phyloP scores from a whole-genome alignment of 208 protist species.

The Acanthamoeba culbertsoni region DNA sequence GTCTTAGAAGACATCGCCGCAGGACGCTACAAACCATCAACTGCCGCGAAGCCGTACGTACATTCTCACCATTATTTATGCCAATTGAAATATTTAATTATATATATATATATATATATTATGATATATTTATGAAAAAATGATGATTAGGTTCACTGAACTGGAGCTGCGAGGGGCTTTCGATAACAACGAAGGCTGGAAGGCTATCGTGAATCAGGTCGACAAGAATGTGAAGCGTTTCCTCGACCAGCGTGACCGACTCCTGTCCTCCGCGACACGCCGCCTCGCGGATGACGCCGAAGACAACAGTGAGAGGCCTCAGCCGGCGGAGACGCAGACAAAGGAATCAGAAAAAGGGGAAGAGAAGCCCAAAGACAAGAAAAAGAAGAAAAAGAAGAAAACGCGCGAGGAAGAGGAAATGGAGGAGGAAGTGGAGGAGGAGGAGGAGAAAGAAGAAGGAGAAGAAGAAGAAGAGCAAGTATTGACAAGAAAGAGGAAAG shows the following conservation, averaged over 20 bases:
- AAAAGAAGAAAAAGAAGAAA: not conserved
- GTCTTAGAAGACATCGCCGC: not conserved
- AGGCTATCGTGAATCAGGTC: not conserved
- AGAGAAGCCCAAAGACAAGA: not conserved
- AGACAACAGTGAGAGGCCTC: not conserved
- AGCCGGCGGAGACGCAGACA: not conserved
- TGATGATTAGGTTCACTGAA: not conserved
- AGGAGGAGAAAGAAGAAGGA: not conserved
- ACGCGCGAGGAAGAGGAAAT: not conserved
- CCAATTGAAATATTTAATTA: not conserved
- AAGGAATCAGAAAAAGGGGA: not conserved
- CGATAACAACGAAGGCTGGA: not conserved
- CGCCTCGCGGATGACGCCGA: not conserved
- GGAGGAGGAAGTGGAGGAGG: not conserved
- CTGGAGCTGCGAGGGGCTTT: not conserved
- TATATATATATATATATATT: not conserved
- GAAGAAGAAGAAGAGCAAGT: not conserved
- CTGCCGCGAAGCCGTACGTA: not conserved
- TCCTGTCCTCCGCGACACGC: too few relatives aligned
- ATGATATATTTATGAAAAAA: not conserved
- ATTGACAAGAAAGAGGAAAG: not conserved
- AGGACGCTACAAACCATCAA: not conserved
- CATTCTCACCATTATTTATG: not conserved
- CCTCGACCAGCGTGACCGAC: not conserved
- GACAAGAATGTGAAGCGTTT: not conserved